Conservation (phyloP, 2,329 filamentous ascomycete species). For the Dothistroma pini region DNA sequence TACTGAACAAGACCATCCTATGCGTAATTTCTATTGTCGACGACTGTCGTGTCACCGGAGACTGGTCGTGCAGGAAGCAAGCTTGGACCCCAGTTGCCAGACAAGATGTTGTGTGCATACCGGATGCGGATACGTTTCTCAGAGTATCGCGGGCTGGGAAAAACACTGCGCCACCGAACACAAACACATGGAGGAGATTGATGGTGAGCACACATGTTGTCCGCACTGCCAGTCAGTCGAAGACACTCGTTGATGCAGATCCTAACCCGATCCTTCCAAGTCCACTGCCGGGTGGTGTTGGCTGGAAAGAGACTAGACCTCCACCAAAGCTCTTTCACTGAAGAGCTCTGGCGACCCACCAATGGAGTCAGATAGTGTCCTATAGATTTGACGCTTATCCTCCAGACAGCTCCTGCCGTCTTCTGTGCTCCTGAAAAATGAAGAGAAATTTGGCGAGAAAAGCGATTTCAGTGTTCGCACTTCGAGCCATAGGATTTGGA, state of each 20-base stretch:
- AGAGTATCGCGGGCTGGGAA: conserved; percentile 15
- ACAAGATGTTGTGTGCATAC: conserved; percentile 17
- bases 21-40: conserved; percentile 14
- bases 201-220: neutral
- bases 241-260: neutral
- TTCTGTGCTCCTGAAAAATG: neutral
- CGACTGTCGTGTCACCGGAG: conserved; percentile 12
- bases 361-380: neutral
- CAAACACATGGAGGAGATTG: neutral
- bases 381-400: neutral
- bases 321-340: neutral
- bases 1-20: neutral
- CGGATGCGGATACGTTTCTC: conserved; percentile 17
- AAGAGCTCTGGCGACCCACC: neutral
- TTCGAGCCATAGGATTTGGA: no score
- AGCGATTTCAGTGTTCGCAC: no score
- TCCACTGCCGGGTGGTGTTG: neutral
- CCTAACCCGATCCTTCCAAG: neutral
- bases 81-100: conserved; percentile 10
- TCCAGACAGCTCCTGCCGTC: neutral
- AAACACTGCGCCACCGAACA: conserved; percentile 8
- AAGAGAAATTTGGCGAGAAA: neutral
- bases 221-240: neutral
- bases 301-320: neutral
- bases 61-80: conserved; percentile 12